These are phyloP conservation scores for Pachysandra terminalis DNA, from an alignment of 164 flowering plant species.

Conservation along the genomic window DNA sequence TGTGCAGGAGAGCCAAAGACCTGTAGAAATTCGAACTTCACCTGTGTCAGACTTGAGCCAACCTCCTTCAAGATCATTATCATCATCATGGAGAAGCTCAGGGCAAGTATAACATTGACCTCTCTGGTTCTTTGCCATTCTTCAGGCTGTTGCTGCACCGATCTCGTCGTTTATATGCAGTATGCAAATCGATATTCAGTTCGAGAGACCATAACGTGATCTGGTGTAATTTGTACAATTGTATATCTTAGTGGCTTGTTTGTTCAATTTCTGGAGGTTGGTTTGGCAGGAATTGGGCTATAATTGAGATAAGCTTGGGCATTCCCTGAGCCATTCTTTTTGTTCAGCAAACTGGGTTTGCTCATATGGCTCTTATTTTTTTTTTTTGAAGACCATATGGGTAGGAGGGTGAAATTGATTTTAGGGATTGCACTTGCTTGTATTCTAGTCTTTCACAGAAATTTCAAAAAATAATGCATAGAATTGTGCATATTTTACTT, in stretches of 20 bases:
- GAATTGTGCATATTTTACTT: background rate
- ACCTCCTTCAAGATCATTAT: constrained; percentile 58
- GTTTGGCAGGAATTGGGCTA: constrained; percentile 19
- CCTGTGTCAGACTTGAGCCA: constrained; percentile 34
- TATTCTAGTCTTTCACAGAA: constrained; percentile 12
- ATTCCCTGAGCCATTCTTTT: constrained; percentile 30
- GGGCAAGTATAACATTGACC: constrained; percentile 47
- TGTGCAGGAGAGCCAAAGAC: constrained; percentile 55
- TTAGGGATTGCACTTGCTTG: constrained; percentile 21
- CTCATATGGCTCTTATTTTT: constrained; percentile 54
- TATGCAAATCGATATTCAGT: background rate
- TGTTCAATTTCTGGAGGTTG: constrained; percentile 14
- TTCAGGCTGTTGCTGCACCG: constrained; percentile 2
- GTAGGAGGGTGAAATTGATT: constrained; percentile 24
- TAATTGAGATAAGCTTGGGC: constrained; percentile 27
- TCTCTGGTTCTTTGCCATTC: constrained; percentile 3
- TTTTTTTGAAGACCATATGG: constrained; percentile 45
- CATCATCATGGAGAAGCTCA: constrained; percentile 51
- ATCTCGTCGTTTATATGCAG: constrained; percentile 12
- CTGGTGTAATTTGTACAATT: constrained; percentile 41
- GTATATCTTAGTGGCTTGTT: constrained; percentile 47
- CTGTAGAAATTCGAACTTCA: constrained; percentile 40
- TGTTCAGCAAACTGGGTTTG: constrained; percentile 7
- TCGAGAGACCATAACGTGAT: background rate
- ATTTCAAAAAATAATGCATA: constrained; percentile 6